These are phyloP conservation scores for Micromonas commoda DNA, from an alignment of 139 green algal species.

Conservation along the genomic window DNA sequence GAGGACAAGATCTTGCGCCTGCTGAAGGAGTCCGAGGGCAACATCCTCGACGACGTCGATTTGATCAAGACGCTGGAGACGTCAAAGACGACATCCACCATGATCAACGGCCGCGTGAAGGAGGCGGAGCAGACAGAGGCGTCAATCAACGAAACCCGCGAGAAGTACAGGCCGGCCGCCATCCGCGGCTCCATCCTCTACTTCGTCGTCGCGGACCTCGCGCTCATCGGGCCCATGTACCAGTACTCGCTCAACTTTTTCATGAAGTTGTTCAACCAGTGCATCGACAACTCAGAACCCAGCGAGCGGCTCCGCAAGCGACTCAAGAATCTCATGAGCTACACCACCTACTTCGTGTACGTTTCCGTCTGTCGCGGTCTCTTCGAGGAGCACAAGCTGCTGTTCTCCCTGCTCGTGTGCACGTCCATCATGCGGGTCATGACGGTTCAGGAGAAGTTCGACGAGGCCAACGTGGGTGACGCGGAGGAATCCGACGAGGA, in stretches of 20 bases:
- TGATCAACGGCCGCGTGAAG: constrained; percentile 68
- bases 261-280: constrained; percentile 64
- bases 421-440: constrained; percentile 40
- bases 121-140: constrained; percentile 74
- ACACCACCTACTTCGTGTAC: constrained; percentile 69
- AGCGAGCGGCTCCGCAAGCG: constrained; percentile 51
- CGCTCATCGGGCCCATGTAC: constrained; percentile 77
- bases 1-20: constrained; percentile 78
- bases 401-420: constrained; percentile 69
- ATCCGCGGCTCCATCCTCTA: constrained; percentile 60
- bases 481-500: not conserved
- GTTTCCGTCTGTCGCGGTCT: constrained; percentile 68
- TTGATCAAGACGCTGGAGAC: constrained; percentile 84
- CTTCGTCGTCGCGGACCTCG: constrained; percentile 71
- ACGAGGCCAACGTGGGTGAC: not conserved
- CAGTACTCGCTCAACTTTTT: constrained; percentile 71
- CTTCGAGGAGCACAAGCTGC: constrained; percentile 69
- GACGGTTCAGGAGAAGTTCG: constrained; percentile 42
- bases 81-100: constrained; percentile 65
- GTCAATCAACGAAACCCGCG: constrained; percentile 65
- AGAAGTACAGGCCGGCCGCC: constrained; percentile 66
- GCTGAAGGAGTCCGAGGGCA: constrained; percentile 73
- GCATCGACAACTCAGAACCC: constrained; percentile 59
- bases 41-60: constrained; percentile 83
- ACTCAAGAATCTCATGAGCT: constrained; percentile 55